Percentiles rank a stretch among this genome's conserved stretches.
phyloP scores from a whole-genome alignment of 2,329 filamentous ascomycete species.

The Fusarium coicis region DNA sequence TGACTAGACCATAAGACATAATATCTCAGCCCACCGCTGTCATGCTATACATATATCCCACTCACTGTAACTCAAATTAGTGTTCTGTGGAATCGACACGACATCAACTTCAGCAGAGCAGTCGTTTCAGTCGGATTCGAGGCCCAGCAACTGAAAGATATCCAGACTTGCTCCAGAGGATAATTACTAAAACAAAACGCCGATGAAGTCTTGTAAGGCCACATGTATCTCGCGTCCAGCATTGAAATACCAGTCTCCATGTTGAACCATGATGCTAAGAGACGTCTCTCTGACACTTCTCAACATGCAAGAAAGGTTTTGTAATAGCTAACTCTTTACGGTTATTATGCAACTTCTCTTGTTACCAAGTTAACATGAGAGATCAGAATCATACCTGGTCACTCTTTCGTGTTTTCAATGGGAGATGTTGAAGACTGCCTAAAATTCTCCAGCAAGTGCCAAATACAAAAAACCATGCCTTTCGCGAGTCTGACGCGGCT shows the following conservation, averaged over 20 bases:
- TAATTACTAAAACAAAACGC: fast-evolving
- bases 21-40: fast-evolving
- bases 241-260: neutral
- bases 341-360: too few species aligned
- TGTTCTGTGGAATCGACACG: neutral
- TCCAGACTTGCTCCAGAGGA: neutral
- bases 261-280: too few species aligned
- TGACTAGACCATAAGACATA: neutral
- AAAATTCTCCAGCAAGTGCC: neutral
- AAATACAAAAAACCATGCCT: fast-evolving
- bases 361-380: too few species aligned
- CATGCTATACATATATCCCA: fast-evolving
- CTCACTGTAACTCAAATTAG: neutral
- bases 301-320: neutral
- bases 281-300: neutral
- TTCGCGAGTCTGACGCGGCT: fast-evolving
- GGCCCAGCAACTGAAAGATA: neutral
- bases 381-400: neutral
- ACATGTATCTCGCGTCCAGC: too few species aligned
- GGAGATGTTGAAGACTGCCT: too few species aligned
- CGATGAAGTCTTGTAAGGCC: fast-evolving
- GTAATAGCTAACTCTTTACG: fast-evolving
- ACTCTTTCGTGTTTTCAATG: too few species aligned
- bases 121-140: fast-evolving
- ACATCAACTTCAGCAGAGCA: neutral